Percentiles rank a stretch among this genome's conserved stretches.
phyloP scores from a whole-genome alignment of 2,329 filamentous ascomycete species.

The Sporothrix schenckii region DNA sequence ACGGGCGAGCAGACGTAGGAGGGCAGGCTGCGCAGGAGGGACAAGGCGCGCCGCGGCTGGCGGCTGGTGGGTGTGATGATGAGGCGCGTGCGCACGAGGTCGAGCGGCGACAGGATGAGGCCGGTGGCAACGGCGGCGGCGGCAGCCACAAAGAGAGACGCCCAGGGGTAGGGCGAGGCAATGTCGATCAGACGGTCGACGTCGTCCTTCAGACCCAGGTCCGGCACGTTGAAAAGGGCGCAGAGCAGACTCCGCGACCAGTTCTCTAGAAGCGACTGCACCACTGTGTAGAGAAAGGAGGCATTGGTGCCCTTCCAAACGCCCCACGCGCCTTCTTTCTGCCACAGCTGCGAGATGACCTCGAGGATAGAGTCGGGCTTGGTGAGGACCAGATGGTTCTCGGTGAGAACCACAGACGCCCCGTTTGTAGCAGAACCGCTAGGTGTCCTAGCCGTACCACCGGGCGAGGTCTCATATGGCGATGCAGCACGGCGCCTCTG shows the following conservation, averaged over 20 bases:
- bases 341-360: constrained; percentile 84
- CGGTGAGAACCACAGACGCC: constrained; percentile 34
- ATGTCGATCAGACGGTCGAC: constrained; percentile 73
- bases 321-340: constrained; percentile 84
- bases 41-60: constrained; percentile 74
- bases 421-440: neutral
- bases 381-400: constrained; percentile 70
- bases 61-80: constrained; percentile 81
- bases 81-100: constrained; percentile 84
- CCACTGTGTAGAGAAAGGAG: constrained; percentile 86
- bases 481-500: constrained; percentile 36
- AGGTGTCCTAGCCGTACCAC: neutral
- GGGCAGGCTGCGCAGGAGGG: constrained; percentile 75
- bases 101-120: constrained; percentile 80
- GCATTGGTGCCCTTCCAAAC: constrained; percentile 94
- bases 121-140: constrained; percentile 71
- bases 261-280: constrained; percentile 84
- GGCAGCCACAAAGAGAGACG: constrained; percentile 73
- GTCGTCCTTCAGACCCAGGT: constrained; percentile 74
- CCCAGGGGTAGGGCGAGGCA: constrained; percentile 79
- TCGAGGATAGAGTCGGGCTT: constrained; percentile 81
- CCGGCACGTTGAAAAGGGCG: constrained; percentile 85
- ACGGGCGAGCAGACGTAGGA: constrained; percentile 71
- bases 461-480: neutral
- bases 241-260: constrained; percentile 91